Evolutionary conservation across 352 stramenopile genomes (phyloP).

Genomic region (Phytophthora sansomeana): DNA sequence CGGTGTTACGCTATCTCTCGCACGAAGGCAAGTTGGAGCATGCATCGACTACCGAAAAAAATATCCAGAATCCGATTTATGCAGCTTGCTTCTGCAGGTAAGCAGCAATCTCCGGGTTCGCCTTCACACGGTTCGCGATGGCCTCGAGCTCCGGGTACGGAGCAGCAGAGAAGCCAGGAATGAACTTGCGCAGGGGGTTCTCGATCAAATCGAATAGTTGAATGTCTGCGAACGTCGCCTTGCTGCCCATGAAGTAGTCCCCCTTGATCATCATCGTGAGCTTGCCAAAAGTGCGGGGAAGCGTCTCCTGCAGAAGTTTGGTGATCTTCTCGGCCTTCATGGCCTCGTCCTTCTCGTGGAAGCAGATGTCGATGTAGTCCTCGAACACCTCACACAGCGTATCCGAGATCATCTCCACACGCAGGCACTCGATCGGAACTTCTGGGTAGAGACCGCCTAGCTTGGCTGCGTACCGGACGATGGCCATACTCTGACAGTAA

Average conservation of each 20-base stretch:
- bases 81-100: slow-evolving; percentile 41
- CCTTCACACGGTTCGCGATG: slow-evolving; percentile 44
- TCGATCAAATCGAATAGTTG: slow-evolving; percentile 52
- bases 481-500: slow-evolving; percentile 64
- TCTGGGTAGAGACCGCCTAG: slow-evolving; percentile 57
- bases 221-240: slow-evolving; percentile 48
- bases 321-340: slow-evolving; percentile 48
- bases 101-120: slow-evolving; percentile 38
- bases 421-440: slow-evolving; percentile 46
- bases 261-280: slow-evolving; percentile 38
- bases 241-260: slow-evolving; percentile 49
- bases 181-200: slow-evolving; percentile 40
- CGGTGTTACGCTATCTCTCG: no score
- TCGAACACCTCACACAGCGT: slow-evolving; percentile 41
- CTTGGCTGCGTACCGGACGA: slow-evolving; percentile 62
- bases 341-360: slow-evolving; percentile 36
- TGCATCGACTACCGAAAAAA: background rate
- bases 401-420: slow-evolving; percentile 54
- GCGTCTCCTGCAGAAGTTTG: slow-evolving; percentile 34
- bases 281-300: slow-evolving; percentile 40
- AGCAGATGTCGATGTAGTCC: slow-evolving; percentile 42
- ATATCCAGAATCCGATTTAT: background rate
- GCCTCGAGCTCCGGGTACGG: slow-evolving; percentile 50
- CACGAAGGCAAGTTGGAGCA: no score
- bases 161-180: slow-evolving; percentile 27